Evolutionary conservation across 2,329 filamentous ascomycete species (phyloP), one percentile per base, ranked within the genome.

Genomic region (Drechslerella dactyloides): DNA sequence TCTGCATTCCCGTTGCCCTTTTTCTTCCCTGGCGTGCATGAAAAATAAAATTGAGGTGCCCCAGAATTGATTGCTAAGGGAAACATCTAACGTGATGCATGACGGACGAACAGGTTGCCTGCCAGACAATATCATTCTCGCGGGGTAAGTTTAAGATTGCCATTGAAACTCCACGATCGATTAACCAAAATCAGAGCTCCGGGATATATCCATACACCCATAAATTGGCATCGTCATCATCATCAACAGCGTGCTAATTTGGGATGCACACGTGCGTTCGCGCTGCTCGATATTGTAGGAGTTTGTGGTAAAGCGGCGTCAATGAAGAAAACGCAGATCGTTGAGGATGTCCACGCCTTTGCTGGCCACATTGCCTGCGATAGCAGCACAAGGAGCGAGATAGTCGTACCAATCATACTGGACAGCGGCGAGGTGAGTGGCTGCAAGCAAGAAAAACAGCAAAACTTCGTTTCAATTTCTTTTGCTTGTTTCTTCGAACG

Each of bases 301-400:
- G 90, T 94, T 3, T 93, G 90, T 78, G 90, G 90, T 1, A 81
- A 85, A 5, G 89, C 90, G 0, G 90, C 89, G 0, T 77, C 83
- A 23, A 84, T 81, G 2, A 80, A 80, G 50, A 78, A 80, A 69
- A 92, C 90, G 10, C 88, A 90, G 80, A 78, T 92, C 5, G 84
- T 89, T 0, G 80, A 82, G 11, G 87, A 94, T 78, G 90, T 94
- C 6, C 87, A 90, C 48, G 77, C 81, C 57, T 93, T 93, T 77
- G 88, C 89, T 0, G 90, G 89, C 1, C 90, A 93, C 78, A 93
- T 94, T 77, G 90, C 90, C 8, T 93, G 90, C 78, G 90, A 94
- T 79, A 85, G 85, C 2, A 88, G 86, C 65, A 90, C 86, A 76
- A 85, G 82, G 80, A 93, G 90, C 78, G 90, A 94, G 82, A 88